phyloP scores from a whole-genome alignment of 345 rosid species.

The Citrus trifoliata region DNA sequence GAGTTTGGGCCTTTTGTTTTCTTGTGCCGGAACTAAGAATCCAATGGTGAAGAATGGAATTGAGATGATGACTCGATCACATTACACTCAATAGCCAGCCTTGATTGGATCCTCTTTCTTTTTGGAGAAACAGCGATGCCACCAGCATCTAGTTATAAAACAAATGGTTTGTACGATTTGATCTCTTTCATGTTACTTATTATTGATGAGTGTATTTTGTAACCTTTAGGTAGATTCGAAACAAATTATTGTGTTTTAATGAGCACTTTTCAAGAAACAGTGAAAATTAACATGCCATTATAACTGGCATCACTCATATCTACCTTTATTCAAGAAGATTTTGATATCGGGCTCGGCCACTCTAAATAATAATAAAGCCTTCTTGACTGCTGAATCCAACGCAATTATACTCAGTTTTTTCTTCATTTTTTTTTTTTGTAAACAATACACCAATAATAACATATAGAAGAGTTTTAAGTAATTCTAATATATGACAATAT shows the following conservation, averaged over 20 bases:
- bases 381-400: too few relatives aligned
- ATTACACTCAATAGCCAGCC: too few relatives aligned
- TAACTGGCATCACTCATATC: background rate
- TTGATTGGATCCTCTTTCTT: background rate
- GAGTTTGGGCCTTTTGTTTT: constrained; percentile 4
- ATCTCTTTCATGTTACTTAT: background rate
- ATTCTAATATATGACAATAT: too few relatives aligned
- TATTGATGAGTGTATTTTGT: background rate
- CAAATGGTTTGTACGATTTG: background rate
- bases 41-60: background rate
- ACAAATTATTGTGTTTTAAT: background rate
- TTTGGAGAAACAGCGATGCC: background rate
- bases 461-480: too few relatives aligned
- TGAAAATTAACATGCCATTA: background rate
- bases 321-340: background rate
- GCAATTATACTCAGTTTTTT: too few relatives aligned
- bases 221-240: background rate
- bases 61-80: background rate
- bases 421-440: too few relatives aligned
- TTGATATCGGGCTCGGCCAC: background rate
- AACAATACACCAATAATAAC: too few relatives aligned
- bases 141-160: background rate
- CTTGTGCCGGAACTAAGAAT: background rate
- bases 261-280: background rate
- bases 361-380: too few relatives aligned